Percentiles rank a stretch among this genome's conserved stretches.
Evolutionary conservation across 306 rosid species (phyloP).

Genomic region (Quercus agrifolia): DNA sequence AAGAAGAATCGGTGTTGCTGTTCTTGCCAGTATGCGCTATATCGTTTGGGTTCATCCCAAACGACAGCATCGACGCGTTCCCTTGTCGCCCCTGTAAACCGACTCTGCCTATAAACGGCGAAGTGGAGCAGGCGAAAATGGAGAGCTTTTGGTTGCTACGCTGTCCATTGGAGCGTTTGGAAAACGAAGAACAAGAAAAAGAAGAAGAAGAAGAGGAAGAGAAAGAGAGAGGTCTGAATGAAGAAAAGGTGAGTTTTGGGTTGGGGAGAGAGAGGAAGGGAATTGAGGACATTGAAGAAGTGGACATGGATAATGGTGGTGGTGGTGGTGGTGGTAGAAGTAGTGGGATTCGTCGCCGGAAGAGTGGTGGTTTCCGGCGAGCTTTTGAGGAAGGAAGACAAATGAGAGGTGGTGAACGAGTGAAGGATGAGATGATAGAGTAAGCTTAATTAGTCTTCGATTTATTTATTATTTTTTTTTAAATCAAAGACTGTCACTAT

Average conservation of each 20-base stretch:
- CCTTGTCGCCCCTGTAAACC: slow-evolving; percentile 44
- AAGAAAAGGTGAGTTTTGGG: slow-evolving; percentile 7
- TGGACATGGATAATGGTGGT: slow-evolving; percentile 3
- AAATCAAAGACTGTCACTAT: no score
- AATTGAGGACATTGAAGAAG: slow-evolving; percentile 33
- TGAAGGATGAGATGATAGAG: slow-evolving; percentile 15
- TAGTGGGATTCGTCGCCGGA: slow-evolving; percentile 23
- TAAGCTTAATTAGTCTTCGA: background rate
- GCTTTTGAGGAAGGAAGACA: background rate
- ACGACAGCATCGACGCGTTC: slow-evolving; percentile 53
- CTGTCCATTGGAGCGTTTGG: slow-evolving; percentile 18
- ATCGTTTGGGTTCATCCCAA: slow-evolving; percentile 41
- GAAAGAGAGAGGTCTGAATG: background rate
- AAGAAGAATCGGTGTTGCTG: slow-evolving; percentile 14
- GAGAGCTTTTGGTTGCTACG: slow-evolving; percentile 20
- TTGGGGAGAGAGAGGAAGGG: slow-evolving; percentile 25
- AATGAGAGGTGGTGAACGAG: background rate
- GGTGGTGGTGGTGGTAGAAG: background rate
- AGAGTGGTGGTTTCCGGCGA: slow-evolving; percentile 17
- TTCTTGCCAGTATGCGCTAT: slow-evolving; percentile 24
- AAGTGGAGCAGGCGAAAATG: slow-evolving; percentile 53
- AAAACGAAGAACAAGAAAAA: background rate
- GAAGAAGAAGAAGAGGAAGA: slow-evolving; percentile 7
- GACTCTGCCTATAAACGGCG: slow-evolving; percentile 45
- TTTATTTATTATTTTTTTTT: no score